Base-by-base conservation (phyloP, 2,329 filamentous ascomycete species). In the Pseudogymnoascus sp. region DNA sequence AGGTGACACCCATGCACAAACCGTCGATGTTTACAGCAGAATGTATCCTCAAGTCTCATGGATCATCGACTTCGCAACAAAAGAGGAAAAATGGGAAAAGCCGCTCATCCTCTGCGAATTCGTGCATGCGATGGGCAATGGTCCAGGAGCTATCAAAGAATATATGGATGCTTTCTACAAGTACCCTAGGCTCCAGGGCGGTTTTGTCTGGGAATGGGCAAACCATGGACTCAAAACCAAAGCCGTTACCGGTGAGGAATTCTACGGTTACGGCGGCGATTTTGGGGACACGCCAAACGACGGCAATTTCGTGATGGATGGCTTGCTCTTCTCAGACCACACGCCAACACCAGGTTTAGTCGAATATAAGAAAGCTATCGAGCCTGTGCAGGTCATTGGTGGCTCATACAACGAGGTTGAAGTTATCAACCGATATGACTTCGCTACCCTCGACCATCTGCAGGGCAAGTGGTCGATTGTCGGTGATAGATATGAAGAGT, bases 81-180 rank as follows among this genome's bases (percentile, higher is more conserved):
- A 62, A n/a, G 16, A 31, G 11, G 40, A 64, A 34, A 16, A 31
- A 16, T 34, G 18, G 42, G 64, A 63, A 3, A 83, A 87, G 73
- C 85, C 84, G 0, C 72, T 87, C 1, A 75, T 88, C 1, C 77
- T 83, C 1, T 83, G 80, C 69, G 81, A 84, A 65, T 83, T 80
- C 60, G 79, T 73, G 0, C 80, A 83, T 68, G 86, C 87, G 1
- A 89, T 90, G 86, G 87, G 87, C 6, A 90, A 89, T 67, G 87
- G 86, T 0, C 87, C 87, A 0, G 87, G 87, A 0, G 82, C 81
- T 54, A 77, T 90, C 11, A 80, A 86, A 63, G 87, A 89, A 65
- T 90, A 90, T 65, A 77, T 86, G 45, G 78, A 85, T 36, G 76
- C 78, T 0, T 85, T 84, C 72, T 80, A 81, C 66, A 75, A 77